Conservation (phyloP, 2,329 filamentous ascomycete genomes). For the Trichoderma sp. region DNA sequence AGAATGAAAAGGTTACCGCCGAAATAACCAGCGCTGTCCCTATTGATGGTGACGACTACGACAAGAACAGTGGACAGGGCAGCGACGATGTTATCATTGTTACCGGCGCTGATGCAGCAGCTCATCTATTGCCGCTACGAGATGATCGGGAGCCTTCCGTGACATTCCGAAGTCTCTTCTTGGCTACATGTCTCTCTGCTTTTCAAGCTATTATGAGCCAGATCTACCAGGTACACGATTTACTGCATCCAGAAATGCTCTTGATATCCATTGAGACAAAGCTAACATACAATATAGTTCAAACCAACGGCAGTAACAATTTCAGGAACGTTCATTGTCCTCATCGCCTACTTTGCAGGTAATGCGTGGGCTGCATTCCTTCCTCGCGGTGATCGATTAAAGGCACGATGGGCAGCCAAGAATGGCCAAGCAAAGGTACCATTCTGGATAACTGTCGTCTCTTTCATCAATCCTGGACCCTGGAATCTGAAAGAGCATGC, state of each 20-base stretch:
- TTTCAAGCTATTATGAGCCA: slow-evolving; percentile 59
- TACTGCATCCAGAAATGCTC: background rate
- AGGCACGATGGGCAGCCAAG: slow-evolving; percentile 49
- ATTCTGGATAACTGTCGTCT: slow-evolving; percentile 41
- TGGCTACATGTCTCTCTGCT: slow-evolving; percentile 51
- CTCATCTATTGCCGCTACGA: slow-evolving; percentile 51
- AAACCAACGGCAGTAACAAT: slow-evolving; percentile 54
- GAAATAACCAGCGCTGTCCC: background rate
- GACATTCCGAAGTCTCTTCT: slow-evolving; percentile 55
- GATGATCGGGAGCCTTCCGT: slow-evolving; percentile 55
- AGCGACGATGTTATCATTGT: slow-evolving; percentile 50
- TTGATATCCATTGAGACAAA: background rate
- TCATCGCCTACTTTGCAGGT: slow-evolving; percentile 58
- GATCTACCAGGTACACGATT: slow-evolving; percentile 50
- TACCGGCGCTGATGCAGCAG: slow-evolving; percentile 53
- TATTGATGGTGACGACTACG: background rate
- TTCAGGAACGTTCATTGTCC: slow-evolving; percentile 57
- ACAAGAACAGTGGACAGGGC: slow-evolving; percentile 34
- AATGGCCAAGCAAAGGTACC: slow-evolving; percentile 47
- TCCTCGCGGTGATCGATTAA: slow-evolving; percentile 52
- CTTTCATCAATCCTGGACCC: slow-evolving; percentile 53
- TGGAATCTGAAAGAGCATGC: slow-evolving; percentile 60
- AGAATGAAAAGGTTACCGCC: background rate
- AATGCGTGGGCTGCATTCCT: slow-evolving; percentile 37
- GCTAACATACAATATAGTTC: slow-evolving; percentile 41